Evolutionary conservation across 2,329 filamentous ascomycete species (phyloP).

Genomic region (Ascochyta clinopodiicola): DNA sequence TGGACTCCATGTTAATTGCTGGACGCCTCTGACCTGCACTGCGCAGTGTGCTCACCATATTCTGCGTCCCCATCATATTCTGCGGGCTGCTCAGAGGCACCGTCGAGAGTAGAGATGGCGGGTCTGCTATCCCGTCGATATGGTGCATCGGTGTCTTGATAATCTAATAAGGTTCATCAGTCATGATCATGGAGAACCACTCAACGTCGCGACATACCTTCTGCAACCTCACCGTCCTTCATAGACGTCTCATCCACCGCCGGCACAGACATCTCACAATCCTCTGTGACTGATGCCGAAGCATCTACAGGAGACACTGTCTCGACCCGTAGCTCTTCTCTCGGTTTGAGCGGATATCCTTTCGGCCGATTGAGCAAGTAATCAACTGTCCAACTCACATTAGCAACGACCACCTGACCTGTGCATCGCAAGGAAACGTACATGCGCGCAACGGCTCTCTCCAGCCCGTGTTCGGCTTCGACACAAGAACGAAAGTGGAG

Average conservation of each 20-base stretch:
- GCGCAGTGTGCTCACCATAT: not conserved
- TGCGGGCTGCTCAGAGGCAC: not conserved
- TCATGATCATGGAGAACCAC: not conserved
- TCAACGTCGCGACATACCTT: not conserved
- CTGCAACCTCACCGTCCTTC: not conserved
- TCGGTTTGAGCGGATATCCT: not conserved
- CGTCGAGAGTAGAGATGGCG: not conserved
- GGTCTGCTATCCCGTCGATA: not conserved
- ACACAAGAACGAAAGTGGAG: not conserved
- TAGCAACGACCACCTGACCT: not conserved
- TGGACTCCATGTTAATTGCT: not conserved
- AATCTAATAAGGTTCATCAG: not conserved
- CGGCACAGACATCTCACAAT: not conserved
- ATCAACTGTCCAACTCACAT: not conserved
- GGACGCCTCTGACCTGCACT: not conserved
- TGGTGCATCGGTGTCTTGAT: too few species aligned
- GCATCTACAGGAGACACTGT: not conserved
- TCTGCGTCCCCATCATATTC: not conserved
- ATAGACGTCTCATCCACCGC: not conserved
- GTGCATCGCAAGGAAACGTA: not conserved
- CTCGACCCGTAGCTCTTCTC: not conserved
- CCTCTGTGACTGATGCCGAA: too few species aligned
- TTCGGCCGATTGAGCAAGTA: not conserved
- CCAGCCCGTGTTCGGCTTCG: conserved; percentile 4
- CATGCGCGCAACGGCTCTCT: not conserved